These are phyloP conservation scores for Xylariomycetidae sp. DNA, from an alignment of 2,329 filamentous ascomycete species.

Conservation along the genomic window DNA sequence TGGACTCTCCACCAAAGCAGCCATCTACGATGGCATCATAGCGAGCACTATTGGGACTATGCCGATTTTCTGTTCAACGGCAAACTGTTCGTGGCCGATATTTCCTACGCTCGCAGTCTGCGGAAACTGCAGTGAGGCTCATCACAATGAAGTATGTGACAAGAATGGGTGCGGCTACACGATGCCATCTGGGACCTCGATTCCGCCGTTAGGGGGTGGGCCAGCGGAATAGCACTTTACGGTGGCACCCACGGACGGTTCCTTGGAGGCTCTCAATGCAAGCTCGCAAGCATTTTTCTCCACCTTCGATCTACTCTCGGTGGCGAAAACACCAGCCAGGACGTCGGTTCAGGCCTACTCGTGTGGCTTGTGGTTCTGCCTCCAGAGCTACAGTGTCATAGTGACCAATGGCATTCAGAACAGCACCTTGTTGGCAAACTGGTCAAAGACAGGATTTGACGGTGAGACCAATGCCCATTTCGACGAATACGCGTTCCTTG, in stretches of 20 bases:
- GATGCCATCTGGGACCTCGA: slow-evolving; percentile 23
- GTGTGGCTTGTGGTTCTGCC: slow-evolving; percentile 34
- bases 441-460: slow-evolving; percentile 26
- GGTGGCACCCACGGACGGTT: slow-evolving; percentile 23
- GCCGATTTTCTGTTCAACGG: slow-evolving; percentile 24
- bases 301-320: slow-evolving; percentile 30
- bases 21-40: slow-evolving; percentile 34
- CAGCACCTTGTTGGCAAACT: slow-evolving; percentile 19
- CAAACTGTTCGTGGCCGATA: slow-evolving; percentile 32
- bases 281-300: slow-evolving; percentile 27
- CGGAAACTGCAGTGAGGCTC: slow-evolving; percentile 24
- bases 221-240: slow-evolving; percentile 24
- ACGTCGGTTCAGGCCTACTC: slow-evolving; percentile 21
- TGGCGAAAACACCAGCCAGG: slow-evolving; percentile 16
- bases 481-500: slow-evolving; percentile 28
- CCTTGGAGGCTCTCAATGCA: slow-evolving; percentile 9
- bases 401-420: slow-evolving; percentile 24
- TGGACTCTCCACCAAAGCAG: slow-evolving; percentile 32
- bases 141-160: slow-evolving; percentile 10
- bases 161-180: slow-evolving; percentile 24
- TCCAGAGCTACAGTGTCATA: slow-evolving; percentile 26
- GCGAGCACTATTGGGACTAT: slow-evolving; percentile 22
- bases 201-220: slow-evolving; percentile 15
- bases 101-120: slow-evolving; percentile 33
- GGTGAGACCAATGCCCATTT: slow-evolving; percentile 19